Evolutionary conservation across 2,329 filamentous ascomycete genomes (phyloP), one percentile per base, ranked within the genome.

Genomic region (Cladosporium sp.): DNA sequence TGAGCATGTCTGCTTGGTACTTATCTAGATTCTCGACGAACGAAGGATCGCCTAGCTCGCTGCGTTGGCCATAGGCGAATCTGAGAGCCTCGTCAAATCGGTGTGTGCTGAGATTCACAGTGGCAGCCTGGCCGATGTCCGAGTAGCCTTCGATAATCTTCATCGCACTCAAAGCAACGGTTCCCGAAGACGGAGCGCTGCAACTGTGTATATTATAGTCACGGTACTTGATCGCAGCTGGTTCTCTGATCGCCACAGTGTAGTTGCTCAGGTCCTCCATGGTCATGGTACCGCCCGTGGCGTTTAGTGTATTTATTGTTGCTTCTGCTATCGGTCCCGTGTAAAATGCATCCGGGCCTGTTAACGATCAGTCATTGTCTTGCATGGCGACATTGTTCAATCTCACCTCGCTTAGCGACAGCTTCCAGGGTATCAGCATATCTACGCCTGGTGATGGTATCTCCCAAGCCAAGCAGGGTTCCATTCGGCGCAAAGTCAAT

Each of bases 401-500:
- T 22, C 36, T 16, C 25, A 0, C 92, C 92, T 29, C 84, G 59
- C 3, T 82, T 70, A 1, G 88, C 88, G 56, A 97, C 89, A 1
- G 76, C 79, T 62, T 92, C 83, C 0, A 97, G 77, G 0, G 90
- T 88, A 53, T 88, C 64, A 58, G 88, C 90, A 63, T 91, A 95
- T 51, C 91, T 79, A 62, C 84, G 86, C 38, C 91, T 77, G 0
- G 85, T 91, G 61, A 97, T 89, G 0, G 69, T 84, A 42, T 95
- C 88, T 15, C 88, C 88, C 2, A 90, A 69, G 15, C 78, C 73
- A 0, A 95, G 60, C 2, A 88, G 73, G 0, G 78, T 84, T 3
- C 90, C 92, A 53, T 91, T 83, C 0, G 89, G 89, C 2, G 89
- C 90, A 70, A 96, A 96, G 64, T 96, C 92, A 41, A 86, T 67